Base-by-base conservation (phyloP, 2,329 filamentous ascomycete genomes). In the Aspergillus sp. region DNA sequence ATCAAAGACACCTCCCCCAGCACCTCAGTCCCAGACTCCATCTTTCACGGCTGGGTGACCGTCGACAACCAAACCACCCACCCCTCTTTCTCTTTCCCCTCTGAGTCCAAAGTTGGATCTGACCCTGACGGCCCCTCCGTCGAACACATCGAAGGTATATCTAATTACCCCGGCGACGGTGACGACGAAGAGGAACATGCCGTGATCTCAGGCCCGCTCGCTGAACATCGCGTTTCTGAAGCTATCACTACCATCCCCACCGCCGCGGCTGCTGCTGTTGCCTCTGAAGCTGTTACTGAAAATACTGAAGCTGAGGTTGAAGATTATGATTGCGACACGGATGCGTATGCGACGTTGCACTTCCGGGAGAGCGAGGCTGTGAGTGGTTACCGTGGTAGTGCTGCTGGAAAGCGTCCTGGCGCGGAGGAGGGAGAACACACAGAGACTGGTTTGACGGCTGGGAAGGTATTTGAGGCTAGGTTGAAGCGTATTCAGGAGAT, bases 291-390 rank as follows among this genome's bases (percentile, higher is more conserved):
- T 30, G 25, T 30, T 30, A 30, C 25, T 30, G 25, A 30, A 10
- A 10, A 30, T 12, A 10, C 25, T 12, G 25, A 12, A 12, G 9
- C 25, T 27, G 25, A 27, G 9, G 25, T 12, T 38, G 35, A 38
- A 12, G 4, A 38, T 38, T 19, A 7, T 38, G n/a, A 19, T 38
- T 7, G 19, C 15, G 35, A 38, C 15, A 2, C 35, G 35, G 35
- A 50, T 44, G 41, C 39, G 33, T 54, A 55, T 49, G 55, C 55
- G 25, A 10, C 25, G 4, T 12, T 30, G 25, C 25, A 30, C 4
- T 30, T 30, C 25, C 12, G 25, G 25, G 4, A 30, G 25, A 30
- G 10, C 25, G 25, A 30, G 25, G 9, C 25, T 12, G 25, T 4
- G 25, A 12, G 25, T 30, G 25, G 25, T 30, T 30, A 9, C 4